phyloP scores from a whole-genome alignment of 2,329 filamentous ascomycete genomes.

The Diplodia seriata region DNA sequence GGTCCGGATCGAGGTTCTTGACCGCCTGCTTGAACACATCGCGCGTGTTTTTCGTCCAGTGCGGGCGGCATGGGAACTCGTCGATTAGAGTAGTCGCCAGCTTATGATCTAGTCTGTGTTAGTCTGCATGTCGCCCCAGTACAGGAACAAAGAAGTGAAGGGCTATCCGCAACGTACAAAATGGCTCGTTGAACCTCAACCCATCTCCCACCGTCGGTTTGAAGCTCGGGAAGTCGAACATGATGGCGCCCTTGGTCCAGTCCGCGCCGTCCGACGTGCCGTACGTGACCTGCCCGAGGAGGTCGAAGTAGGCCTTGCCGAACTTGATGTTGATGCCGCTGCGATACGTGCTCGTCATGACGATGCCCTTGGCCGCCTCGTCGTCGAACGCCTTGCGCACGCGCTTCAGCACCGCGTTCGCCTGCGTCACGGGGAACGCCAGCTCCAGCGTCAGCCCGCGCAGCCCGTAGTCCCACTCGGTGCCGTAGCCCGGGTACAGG shows the following conservation, averaged over 20 bases:
- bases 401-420: conserved; percentile 58
- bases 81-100: conserved; percentile 56
- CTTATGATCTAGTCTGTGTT: conserved; percentile 44
- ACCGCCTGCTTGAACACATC: conserved; percentile 55
- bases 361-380: conserved; percentile 51
- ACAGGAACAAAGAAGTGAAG: neutral
- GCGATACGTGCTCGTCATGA: conserved; percentile 60
- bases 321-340: conserved; percentile 63
- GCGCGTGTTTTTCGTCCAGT: conserved; percentile 63
- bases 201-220: conserved; percentile 55
- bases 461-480: conserved; percentile 20
- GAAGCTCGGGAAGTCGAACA: conserved; percentile 62
- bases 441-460: conserved; percentile 57
- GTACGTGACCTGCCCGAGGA: conserved; percentile 59
- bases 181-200: conserved; percentile 58
- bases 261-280: conserved; percentile 58
- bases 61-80: conserved; percentile 60
- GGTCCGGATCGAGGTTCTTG: conserved; percentile 57
- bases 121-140: neutral
- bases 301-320: conserved; percentile 57
- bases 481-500: conserved; percentile 51
- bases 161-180: conserved; percentile 47
- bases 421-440: conserved; percentile 59
- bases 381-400: conserved; percentile 59
- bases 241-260: conserved; percentile 59